Conservation (phyloP, 108 stramenopile genomes). For the Cyclotella cryptica region DNA sequence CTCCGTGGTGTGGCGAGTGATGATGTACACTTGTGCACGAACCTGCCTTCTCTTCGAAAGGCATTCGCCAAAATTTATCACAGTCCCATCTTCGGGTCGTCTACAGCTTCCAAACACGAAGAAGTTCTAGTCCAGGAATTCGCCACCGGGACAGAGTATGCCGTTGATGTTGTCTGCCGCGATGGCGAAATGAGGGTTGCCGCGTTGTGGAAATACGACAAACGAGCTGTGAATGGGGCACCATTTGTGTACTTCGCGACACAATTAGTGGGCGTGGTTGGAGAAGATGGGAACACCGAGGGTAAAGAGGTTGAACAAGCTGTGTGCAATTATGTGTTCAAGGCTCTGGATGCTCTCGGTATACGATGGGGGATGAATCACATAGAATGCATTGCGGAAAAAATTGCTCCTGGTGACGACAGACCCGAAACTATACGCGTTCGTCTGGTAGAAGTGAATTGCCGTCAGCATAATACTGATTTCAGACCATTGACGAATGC, state of each 20-base stretch:
- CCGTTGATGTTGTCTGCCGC: constrained; percentile 88
- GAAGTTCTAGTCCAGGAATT: constrained; percentile 85
- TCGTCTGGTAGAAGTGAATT: constrained; percentile 87
- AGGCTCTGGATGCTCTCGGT: constrained; percentile 68
- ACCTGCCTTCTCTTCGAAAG: constrained; percentile 58
- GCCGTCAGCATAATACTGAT: constrained; percentile 89
- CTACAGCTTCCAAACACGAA: constrained; percentile 72
- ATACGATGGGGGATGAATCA: constrained; percentile 81
- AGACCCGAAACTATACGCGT: constrained; percentile 33
- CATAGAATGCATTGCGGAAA: constrained; percentile 76
- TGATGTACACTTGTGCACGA: constrained; percentile 87
- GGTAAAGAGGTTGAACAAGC: constrained; percentile 45
- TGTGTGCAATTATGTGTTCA: constrained; percentile 65
- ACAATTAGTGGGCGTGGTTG: constrained; percentile 60
- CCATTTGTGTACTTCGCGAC: constrained; percentile 91
- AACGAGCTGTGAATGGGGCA: constrained; percentile 87
- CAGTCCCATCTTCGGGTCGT: constrained; percentile 84
- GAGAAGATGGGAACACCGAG: constrained; percentile 24
- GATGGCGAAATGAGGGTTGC: constrained; percentile 92
- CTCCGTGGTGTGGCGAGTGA: constrained; percentile 90
- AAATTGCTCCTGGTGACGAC: constrained; percentile 28
- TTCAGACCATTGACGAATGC: constrained; percentile 80
- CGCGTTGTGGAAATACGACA: constrained; percentile 97
- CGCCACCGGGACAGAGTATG: constrained; percentile 88
- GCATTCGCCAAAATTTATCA: constrained; percentile 83